These are phyloP conservation scores for Colletotrichum sp. DNA, from an alignment of 2,329 filamentous ascomycete genomes.

Conservation along the genomic window DNA sequence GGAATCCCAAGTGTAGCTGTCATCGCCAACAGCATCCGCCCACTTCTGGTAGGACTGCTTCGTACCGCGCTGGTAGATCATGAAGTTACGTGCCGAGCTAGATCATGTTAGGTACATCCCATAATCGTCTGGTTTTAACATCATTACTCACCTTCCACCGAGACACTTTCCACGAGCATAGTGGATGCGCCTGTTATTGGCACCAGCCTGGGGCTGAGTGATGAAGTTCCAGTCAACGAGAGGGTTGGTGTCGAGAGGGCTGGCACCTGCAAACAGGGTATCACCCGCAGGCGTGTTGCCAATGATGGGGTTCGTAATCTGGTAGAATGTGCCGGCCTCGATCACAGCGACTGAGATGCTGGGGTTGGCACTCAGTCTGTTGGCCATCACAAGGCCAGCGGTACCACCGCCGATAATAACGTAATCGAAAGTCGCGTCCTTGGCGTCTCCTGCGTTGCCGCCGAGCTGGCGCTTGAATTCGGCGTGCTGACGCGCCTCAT, in stretches of 20 bases:
- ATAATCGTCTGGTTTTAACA: neutral
- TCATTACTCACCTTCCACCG: constrained; percentile 25
- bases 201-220: constrained; percentile 28
- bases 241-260: constrained; percentile 21
- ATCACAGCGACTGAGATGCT: constrained; percentile 37
- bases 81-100: constrained; percentile 31
- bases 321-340: constrained; percentile 40
- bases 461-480: constrained; percentile 14
- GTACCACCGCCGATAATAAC: constrained; percentile 43
- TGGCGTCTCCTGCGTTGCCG: neutral
- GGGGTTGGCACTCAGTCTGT: constrained; percentile 32
- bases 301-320: constrained; percentile 32
- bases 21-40: constrained; percentile 35
- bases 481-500: neutral
- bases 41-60: constrained; percentile 31
- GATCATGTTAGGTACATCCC: neutral
- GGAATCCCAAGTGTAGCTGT: constrained; percentile 31
- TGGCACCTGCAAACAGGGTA: neutral
- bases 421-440: constrained; percentile 21
- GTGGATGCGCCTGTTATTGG: constrained; percentile 32
- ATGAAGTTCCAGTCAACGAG: constrained; percentile 35
- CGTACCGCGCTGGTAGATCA: constrained; percentile 30
- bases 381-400: constrained; percentile 38
- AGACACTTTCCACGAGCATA: constrained; percentile 41
- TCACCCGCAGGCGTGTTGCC: constrained; percentile 25